Conservation (phyloP, 2,329 filamentous ascomycete species). For the Dothidotthia symphoricarpi region DNA sequence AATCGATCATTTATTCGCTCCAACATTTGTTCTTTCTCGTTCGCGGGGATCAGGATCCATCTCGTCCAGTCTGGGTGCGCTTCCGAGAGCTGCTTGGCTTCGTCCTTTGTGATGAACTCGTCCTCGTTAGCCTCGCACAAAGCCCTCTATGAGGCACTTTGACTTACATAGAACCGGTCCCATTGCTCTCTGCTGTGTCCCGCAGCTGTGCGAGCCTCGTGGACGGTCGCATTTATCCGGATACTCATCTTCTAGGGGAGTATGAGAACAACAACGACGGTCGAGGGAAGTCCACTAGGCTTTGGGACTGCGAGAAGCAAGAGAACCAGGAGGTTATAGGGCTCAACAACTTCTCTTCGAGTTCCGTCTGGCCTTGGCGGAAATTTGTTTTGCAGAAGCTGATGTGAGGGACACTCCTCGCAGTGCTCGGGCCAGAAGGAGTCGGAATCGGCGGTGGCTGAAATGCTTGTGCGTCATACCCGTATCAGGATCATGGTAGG, state of each 20-base stretch:
- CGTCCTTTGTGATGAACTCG: constrained; percentile 41
- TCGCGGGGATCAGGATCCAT: constrained; percentile 40
- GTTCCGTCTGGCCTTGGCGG: constrained; percentile 40
- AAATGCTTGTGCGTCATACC: constrained; percentile 41
- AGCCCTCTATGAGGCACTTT: constrained; percentile 8
- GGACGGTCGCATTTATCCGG: constrained; percentile 40
- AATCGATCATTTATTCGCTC: constrained; percentile 37
- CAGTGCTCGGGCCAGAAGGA: constrained; percentile 39
- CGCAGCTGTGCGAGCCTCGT: constrained; percentile 36
- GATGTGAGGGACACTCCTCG: constrained; percentile 40
- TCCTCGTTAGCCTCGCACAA: constrained; percentile 22
- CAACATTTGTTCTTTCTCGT: constrained; percentile 39
- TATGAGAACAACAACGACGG: constrained; percentile 21
- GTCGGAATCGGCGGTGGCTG: constrained; percentile 42
- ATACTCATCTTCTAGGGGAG: constrained; percentile 35
- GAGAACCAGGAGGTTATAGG: constrained; percentile 40
- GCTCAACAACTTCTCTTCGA: constrained; percentile 38
- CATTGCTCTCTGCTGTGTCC: constrained; percentile 41
- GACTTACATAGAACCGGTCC: constrained; percentile 41
- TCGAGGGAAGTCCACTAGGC: constrained; percentile 24
- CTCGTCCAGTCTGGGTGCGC: constrained; percentile 39
- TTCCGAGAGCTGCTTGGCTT: constrained; percentile 38
- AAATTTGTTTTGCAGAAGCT: constrained; percentile 41
- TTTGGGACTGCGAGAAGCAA: constrained; percentile 32
- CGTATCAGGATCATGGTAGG: constrained; percentile 33